phyloP scores from a whole-genome alignment of 1,284 basidiomycete species.

The Termitomyces sp. region DNA sequence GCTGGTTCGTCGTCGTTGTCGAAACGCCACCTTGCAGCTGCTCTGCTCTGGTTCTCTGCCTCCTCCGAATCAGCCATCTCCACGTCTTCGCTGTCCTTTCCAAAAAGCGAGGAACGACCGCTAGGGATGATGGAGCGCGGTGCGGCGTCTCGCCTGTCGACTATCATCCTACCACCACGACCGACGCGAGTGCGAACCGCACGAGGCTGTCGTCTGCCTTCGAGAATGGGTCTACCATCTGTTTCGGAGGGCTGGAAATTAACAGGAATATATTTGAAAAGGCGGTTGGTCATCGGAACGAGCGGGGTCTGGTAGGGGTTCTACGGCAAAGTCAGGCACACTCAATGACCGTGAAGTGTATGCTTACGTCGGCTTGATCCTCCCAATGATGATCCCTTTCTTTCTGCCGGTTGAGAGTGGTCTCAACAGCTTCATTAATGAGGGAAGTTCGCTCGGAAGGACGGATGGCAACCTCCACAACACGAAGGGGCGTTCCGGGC shows the following conservation, averaged over 20 bases:
- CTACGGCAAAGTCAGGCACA: conserved; percentile 27
- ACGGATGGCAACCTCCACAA: conserved; percentile 43
- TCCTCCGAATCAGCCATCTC: conserved; percentile 34
- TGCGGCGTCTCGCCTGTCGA: conserved; percentile 64
- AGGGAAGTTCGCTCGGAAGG: conserved; percentile 63
- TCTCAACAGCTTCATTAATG: conserved; percentile 66
- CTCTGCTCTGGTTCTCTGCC: conserved; percentile 31
- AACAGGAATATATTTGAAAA: conserved; percentile 59
- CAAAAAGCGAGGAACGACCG: conserved; percentile 24
- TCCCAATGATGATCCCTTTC: conserved; percentile 83
- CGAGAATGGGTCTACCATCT: conserved; percentile 17
- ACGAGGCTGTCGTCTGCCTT: conserved; percentile 27
- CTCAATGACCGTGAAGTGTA: neutral
- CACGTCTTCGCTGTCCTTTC: conserved; percentile 21
- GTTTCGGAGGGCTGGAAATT: conserved; percentile 30
- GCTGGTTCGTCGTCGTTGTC: conserved; percentile 60
- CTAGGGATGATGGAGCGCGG: conserved; percentile 18
- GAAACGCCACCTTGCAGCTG: conserved; percentile 66
- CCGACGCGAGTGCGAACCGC: conserved; percentile 74
- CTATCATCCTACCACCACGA: conserved; percentile 73
- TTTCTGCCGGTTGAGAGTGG: conserved; percentile 60
- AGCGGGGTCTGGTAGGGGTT: conserved; percentile 56
- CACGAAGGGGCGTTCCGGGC: conserved; percentile 35
- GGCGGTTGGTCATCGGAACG: conserved; percentile 42
- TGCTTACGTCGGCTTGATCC: conserved; percentile 72